phyloP scores from a whole-genome alignment of 2,329 filamentous ascomycete genomes.

The Epicoccum sorghinum region DNA sequence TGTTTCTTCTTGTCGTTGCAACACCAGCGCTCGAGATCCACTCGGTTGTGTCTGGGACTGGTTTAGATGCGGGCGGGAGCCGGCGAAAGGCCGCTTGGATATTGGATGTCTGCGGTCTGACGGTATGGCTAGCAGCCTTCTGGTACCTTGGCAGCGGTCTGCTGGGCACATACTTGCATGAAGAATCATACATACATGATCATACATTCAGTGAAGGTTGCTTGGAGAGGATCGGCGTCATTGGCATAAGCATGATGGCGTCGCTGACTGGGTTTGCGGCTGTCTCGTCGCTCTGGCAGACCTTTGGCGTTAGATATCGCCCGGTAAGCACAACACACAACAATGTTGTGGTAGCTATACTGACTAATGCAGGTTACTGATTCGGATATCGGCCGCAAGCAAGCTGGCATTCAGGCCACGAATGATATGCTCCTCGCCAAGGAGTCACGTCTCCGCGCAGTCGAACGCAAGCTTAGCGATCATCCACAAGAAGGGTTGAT shows the following conservation, averaged over 20 bases:
- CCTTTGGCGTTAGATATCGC: slow-evolving; percentile 69
- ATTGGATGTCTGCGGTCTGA: slow-evolving; percentile 67
- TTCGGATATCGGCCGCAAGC: slow-evolving; percentile 75
- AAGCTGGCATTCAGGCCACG: slow-evolving; percentile 77
- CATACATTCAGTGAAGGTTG: slow-evolving; percentile 62
- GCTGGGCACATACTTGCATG: slow-evolving; percentile 59
- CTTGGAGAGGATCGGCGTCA: slow-evolving; percentile 74
- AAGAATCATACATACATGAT: slow-evolving; percentile 50
- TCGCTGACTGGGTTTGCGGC: slow-evolving; percentile 87
- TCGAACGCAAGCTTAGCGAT: slow-evolving; percentile 69
- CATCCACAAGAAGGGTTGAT: slow-evolving; percentile 65
- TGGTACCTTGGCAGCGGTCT: slow-evolving; percentile 76
- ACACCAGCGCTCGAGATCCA: slow-evolving; percentile 83
- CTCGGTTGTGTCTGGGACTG: slow-evolving; percentile 62
- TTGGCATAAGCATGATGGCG: slow-evolving; percentile 86
- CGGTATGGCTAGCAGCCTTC: slow-evolving; percentile 73
- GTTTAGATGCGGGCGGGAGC: slow-evolving; percentile 67
- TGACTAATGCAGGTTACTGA: slow-evolving; percentile 63
- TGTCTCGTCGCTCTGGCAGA: slow-evolving; percentile 87
- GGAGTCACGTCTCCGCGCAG: slow-evolving; percentile 70
- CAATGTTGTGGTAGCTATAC: neutral
- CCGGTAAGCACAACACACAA: slow-evolving; percentile 50
- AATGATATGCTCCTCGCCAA: slow-evolving; percentile 80
- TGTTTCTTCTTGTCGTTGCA: slow-evolving; percentile 74
- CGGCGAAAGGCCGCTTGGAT: slow-evolving; percentile 67